phyloP scores from a whole-genome alignment of 2,329 filamentous ascomycete species.

The Epichloe coenophiala region DNA sequence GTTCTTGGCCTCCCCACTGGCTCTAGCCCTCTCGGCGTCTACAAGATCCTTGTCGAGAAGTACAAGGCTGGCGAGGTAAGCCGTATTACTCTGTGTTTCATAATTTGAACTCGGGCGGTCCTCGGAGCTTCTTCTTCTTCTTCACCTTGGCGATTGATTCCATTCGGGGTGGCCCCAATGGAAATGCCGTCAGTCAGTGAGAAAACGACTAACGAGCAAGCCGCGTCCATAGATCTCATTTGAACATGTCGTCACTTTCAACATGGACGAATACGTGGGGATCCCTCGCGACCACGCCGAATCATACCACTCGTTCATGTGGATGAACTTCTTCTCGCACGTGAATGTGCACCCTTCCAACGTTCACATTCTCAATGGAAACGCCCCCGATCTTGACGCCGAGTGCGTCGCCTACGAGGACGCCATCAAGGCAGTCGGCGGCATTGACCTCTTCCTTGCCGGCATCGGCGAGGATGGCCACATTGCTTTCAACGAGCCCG shows the following conservation, averaged over 20 bases:
- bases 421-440: slow-evolving; percentile 58
- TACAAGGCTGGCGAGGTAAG: slow-evolving; percentile 50
- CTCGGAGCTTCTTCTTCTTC: no score
- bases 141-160: not conserved
- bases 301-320: slow-evolving; percentile 88
- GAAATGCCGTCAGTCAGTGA: not conserved
- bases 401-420: slow-evolving; percentile 73
- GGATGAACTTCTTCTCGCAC: slow-evolving; percentile 79
- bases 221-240: slow-evolving; percentile 51
- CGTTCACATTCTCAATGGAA: slow-evolving; percentile 75
- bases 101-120: no score
- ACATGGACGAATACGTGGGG: slow-evolving; percentile 87
- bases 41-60: slow-evolving; percentile 58
- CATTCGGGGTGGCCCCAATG: not conserved
- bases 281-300: slow-evolving; percentile 72
- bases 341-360: slow-evolving; percentile 71
- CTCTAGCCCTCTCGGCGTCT: slow-evolving; percentile 66
- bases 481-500: slow-evolving; percentile 84
- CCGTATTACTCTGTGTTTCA: not conserved
- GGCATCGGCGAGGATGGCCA: slow-evolving; percentile 80
- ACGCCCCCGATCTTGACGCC: slow-evolving; percentile 58
- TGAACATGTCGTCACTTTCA: slow-evolving; percentile 80
- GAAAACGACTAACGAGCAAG: not conserved
- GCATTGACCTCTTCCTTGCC: slow-evolving; percentile 75
- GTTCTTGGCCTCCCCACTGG: slow-evolving; percentile 75